phyloP scores from a whole-genome alignment of 2,329 filamentous ascomycete genomes.

The Neonectria sp. region DNA sequence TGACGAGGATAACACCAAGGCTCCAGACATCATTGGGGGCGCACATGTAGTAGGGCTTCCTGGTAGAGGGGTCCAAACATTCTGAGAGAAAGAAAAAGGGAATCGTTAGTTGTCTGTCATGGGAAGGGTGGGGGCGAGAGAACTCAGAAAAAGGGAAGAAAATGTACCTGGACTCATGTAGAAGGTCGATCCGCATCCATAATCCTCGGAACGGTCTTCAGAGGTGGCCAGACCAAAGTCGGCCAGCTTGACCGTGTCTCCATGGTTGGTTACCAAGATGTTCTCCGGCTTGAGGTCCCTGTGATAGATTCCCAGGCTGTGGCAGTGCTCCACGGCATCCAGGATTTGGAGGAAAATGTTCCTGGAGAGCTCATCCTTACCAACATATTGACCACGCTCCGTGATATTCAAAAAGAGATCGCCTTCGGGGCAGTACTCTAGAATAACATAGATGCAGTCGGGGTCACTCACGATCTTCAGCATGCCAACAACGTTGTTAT shows the following conservation, averaged over 20 bases:
- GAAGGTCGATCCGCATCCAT: slow-evolving; percentile 97
- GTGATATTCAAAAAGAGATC: slow-evolving; percentile 99
- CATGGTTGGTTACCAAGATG: slow-evolving; percentile 90
- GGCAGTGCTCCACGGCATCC: slow-evolving; percentile 97
- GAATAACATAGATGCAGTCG: slow-evolving; percentile 95
- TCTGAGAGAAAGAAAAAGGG: slow-evolving; percentile 69
- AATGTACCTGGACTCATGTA: slow-evolving; percentile 98
- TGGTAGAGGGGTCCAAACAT: slow-evolving; percentile 84
- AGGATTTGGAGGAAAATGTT: slow-evolving; percentile 94
- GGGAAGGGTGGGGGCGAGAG: slow-evolving; percentile 18
- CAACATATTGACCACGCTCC: slow-evolving; percentile 92
- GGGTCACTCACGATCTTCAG: slow-evolving; percentile 92
- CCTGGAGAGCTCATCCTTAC: slow-evolving; percentile 90
- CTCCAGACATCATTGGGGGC: slow-evolving; percentile 98
- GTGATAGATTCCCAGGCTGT: slow-evolving; percentile 94
- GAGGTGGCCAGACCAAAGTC: slow-evolving; percentile 97
- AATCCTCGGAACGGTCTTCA: slow-evolving; percentile 88
- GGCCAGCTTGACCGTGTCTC: slow-evolving; percentile 92
- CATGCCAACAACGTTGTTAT: slow-evolving; percentile 94
- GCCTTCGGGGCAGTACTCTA: slow-evolving; percentile 97
- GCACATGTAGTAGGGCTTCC: slow-evolving; percentile 87
- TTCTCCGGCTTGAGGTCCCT: slow-evolving; percentile 99
- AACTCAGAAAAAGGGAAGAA: slow-evolving; percentile 26
- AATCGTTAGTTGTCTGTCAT: slow-evolving; percentile 45
- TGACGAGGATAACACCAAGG: slow-evolving; percentile 97